Base-by-base conservation (phyloP, 2,329 filamentous ascomycete species). In the Ascochyta clinopodiicola region DNA sequence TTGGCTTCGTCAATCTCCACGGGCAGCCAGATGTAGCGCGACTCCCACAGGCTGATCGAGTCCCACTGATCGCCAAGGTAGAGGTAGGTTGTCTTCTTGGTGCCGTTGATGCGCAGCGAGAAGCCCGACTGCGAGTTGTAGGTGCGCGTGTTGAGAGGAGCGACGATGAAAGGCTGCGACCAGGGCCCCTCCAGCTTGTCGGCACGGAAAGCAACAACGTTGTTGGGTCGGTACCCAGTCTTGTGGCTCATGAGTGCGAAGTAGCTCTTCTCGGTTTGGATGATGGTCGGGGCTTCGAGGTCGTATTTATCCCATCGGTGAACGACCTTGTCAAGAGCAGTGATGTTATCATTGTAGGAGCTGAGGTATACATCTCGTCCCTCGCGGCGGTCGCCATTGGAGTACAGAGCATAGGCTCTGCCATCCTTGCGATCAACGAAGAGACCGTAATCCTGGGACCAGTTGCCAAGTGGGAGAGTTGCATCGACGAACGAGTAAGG, bases 191-290 rank as follows among this genome's bases (percentile, higher is more conserved):
- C 69, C 5, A 84, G 72, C 0, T 72, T 77, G 62, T 84, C 81
- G 1, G 82, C 81, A 15, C 82, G 78, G 71, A 84, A 84, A 1
- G 81, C 81, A 6, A 86, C 82, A 1, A 85, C 82, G 46, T 85
- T 86, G 46, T 86, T 86, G 0, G 84, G 84, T n/a, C 84, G 75
- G 50, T 87, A 87, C 0, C 84, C 84, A 0, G 84, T 87, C 75
- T 86, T 87, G 59, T 86, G 84, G 60, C 82, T 85, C 84, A 86
- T 86, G 32, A 87, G 63, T 0, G 83, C 82, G 61, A 82, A 86
- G 61, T 87, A 87, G 60, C 82, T 84, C 55, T 78, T 77, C 31
- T 86, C 83, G 0, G 84, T 86, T 65, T 86, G 84, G 6, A 86
- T 75, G 46, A 86, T 86, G 0, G 82, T 84, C 0, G 84, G 84